phyloP scores from a whole-genome alignment of 2,329 filamentous ascomycete species.

The Trematosphaeria pertusa region DNA sequence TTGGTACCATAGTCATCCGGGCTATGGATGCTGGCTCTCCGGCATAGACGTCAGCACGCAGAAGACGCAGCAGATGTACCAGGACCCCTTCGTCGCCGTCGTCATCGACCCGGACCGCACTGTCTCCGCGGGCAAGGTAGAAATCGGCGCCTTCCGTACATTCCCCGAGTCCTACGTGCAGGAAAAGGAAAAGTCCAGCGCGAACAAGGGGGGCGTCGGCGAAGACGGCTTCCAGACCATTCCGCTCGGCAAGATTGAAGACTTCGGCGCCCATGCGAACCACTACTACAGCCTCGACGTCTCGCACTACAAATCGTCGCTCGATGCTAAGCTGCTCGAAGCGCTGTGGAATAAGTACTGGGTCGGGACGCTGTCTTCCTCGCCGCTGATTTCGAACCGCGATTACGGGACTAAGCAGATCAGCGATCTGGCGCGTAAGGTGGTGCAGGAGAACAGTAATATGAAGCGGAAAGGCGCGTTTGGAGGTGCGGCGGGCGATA shows the following conservation, averaged over 20 bases:
- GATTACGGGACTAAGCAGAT: slow-evolving; percentile 95
- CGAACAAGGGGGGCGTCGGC: slow-evolving; percentile 36
- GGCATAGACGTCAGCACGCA: slow-evolving; percentile 96
- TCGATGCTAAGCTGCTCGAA: slow-evolving; percentile 86
- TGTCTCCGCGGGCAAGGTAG: slow-evolving; percentile 91
- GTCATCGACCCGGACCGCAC: slow-evolving; percentile 94
- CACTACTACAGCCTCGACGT: slow-evolving; percentile 92
- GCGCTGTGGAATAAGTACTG: slow-evolving; percentile 99
- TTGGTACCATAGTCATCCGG: slow-evolving; percentile 98
- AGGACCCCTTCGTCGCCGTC: slow-evolving; percentile 92
- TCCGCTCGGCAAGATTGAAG: slow-evolving; percentile 89
- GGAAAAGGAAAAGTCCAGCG: slow-evolving; percentile 50
- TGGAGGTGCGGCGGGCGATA: slow-evolving; percentile 29
- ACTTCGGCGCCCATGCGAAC: slow-evolving; percentile 91
- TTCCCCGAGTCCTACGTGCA: slow-evolving; percentile 73
- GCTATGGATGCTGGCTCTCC: slow-evolving; percentile 97
- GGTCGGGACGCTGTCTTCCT: slow-evolving; percentile 94
- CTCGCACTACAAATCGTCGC: slow-evolving; percentile 90
- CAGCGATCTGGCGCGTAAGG: slow-evolving; percentile 83
- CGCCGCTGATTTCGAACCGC: slow-evolving; percentile 86
- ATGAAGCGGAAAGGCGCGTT: slow-evolving; percentile 39
- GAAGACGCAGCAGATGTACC: slow-evolving; percentile 80
- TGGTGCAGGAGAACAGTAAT: slow-evolving; percentile 67
- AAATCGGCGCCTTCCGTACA: slow-evolving; percentile 96
- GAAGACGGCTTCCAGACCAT: slow-evolving; percentile 77